Conservation (phyloP, 345 rosid genomes). For the Gossypium bickii region DNA sequence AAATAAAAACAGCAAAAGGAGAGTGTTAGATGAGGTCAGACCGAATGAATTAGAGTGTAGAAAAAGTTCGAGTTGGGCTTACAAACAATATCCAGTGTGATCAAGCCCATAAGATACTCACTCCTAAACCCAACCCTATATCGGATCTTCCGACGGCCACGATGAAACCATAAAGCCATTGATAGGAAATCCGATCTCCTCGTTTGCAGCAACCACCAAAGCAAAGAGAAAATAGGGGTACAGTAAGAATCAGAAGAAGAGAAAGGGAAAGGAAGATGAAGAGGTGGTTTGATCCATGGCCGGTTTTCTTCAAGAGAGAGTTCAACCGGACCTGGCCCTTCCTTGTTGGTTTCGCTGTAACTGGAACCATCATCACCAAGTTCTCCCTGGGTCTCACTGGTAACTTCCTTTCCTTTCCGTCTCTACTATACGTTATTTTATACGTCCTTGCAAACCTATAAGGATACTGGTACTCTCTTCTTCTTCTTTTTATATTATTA, state of each 20-base stretch:
- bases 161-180: background rate
- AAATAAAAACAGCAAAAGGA: no score
- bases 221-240: background rate
- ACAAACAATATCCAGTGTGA: background rate
- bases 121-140: background rate
- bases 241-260: background rate
- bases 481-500: no score
- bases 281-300: slow-evolving; percentile 65
- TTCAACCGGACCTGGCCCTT: slow-evolving; percentile 81
- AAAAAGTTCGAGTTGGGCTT: background rate
- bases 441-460: background rate
- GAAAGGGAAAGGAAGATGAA: slow-evolving; percentile 26
- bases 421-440: background rate
- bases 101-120: background rate
- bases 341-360: slow-evolving; percentile 66
- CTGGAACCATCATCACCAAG: slow-evolving; percentile 67
- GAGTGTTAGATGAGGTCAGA: no score
- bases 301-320: slow-evolving; percentile 75
- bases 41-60: no score
- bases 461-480: background rate
- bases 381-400: slow-evolving; percentile 63
- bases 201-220: background rate
- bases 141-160: slow-evolving; percentile 3
- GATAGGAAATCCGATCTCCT: background rate
- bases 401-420: slow-evolving; percentile 14